Base-by-base conservation (phyloP, 768 basidiomycete species). In the Lactifluus subvellereus region DNA sequence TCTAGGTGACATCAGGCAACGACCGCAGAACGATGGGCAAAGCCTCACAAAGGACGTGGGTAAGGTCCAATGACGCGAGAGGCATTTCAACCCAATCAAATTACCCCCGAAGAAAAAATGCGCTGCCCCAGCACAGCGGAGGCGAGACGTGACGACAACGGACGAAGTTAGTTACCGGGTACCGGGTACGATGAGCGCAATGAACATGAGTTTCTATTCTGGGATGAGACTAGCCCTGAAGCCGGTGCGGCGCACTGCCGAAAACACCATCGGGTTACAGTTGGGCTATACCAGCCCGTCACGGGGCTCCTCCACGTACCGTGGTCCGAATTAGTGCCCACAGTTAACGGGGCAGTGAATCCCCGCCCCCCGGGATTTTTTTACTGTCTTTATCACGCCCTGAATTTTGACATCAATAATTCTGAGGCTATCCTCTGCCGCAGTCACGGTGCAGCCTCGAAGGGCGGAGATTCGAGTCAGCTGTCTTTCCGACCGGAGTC, bases 31-130 rank as follows among this genome's bases (percentile, higher is more conserved):
- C 57, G 10, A 35, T 32, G 30, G 13, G n/a, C 8, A 18, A 52
- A 32, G 35, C 16, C 72, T 59, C 61, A 70, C 72, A 72, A 22
- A 73, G 61, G 47, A 72, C 72, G 35, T 73, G 72, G 13, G 72
- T 69, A 18, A 71, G 66, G 33, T 71, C 72, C 20, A 72, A 60
- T 5, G 67, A 63, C 1, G 65, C 48, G 22, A 60, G 61, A 37
- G 66, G 13, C 48, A 68, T 64, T 50, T 59, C 40, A 20, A 9
- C 37, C 8, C 14, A 13, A 42, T 16, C 43, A 7, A 13, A 42
- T 16, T 52, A 7, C 11, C 9, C 48, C 6, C 6, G 40, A 6
- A 27, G 27, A 22, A 40, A 40, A 13, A 10, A 22, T 7, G 33
- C 8, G 38, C 38, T n/a, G 11, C 38, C 38, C 37, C 22, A 4